Evolutionary conservation across 2,329 filamentous ascomycete species (phyloP).

Genomic region (Xylariaceae sp.): DNA sequence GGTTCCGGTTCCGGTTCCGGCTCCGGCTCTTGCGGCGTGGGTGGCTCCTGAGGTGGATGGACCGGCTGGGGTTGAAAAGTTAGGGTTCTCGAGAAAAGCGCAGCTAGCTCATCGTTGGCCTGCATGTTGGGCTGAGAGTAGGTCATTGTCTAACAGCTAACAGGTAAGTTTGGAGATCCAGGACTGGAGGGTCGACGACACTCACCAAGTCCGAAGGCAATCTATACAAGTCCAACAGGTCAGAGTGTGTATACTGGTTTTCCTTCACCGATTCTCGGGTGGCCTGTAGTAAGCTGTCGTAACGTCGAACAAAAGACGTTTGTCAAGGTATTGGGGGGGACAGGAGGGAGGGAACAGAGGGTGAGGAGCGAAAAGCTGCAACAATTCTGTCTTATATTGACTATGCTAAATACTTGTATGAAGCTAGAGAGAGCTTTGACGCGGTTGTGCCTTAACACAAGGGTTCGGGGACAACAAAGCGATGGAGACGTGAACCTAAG

Average conservation of each 20-base stretch:
- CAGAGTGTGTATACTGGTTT: conserved; percentile 27
- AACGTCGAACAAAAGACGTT: conserved; percentile 8
- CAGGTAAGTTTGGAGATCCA: conserved; percentile 14
- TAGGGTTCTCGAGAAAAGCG: conserved; percentile 77
- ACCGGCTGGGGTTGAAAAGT: conserved; percentile 56
- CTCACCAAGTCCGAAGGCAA: conserved; percentile 10
- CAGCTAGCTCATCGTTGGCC: conserved; percentile 79
- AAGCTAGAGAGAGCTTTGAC: conserved; percentile 12
- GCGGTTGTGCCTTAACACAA: conserved; percentile 5
- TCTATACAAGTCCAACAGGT: conserved; percentile 3
- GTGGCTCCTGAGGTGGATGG: conserved; percentile 33
- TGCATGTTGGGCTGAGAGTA: conserved; percentile 56
- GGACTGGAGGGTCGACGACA: conserved; percentile 4
- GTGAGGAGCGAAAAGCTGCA: conserved; percentile 28
- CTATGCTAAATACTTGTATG: conserved; percentile 51
- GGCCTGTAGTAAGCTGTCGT: conserved; percentile 5
- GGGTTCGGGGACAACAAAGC: conserved; percentile 3
- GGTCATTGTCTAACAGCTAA: conserved; percentile 38
- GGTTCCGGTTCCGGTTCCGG: conserved; percentile 41
- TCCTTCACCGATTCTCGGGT: background rate
- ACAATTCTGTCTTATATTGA: conserved; percentile 50
- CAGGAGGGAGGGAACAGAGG: conserved; percentile 10
- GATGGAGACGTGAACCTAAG: conserved; percentile 1
- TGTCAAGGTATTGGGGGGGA: conserved; percentile 17
- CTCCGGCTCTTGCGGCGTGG: conserved; percentile 35